Evolutionary conservation across 1,139 yeast species (phyloP), one percentile per base, ranked within the genome.

Genomic region (Taphrina deformans): DNA sequence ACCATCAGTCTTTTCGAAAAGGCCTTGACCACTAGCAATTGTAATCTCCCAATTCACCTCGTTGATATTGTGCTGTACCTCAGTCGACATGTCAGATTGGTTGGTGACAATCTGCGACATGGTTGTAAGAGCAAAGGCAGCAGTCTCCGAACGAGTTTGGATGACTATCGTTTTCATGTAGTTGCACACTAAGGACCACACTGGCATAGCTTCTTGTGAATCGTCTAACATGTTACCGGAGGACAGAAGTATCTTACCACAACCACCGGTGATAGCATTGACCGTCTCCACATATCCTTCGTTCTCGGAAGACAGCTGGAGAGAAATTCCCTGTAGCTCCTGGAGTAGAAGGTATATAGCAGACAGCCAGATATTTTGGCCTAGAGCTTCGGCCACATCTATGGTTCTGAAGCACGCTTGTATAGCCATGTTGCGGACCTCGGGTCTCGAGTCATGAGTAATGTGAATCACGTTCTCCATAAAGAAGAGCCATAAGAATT

Each of bases 371-470:
- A 31, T 21, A 23, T 14, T 21, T 5, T 24, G 23, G 2, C 58
- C 58, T 6, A 53, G 23, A 7, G 21, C 14, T 18, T 53, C 33
- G 5, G 21, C 33, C 23, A 21, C 40, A 26, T 52, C 51, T 14
- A 61, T 44, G 10, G 56, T 40, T 16, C 64, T 48, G 53, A 64
- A 64, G 23, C 53, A 26, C 14, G 62, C 60, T 35, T 58, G 55
- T 40, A 58, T 58, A 23, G 64, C 66, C 26, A 58, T 52, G 23
- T 58, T 58, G 14, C 66, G 64, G 5, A 58, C 61, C 31, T 64
- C 66, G 14, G 56, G 52, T 9, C 55, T 52, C 9, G 61, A 41
- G 35, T 64, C 58, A 14, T 59, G 59, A 16, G 35, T 29, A 29
- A 58, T 38, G n/a, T 64, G 61, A 26, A 50, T 50, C 26, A 64